A percentile compares a stretch with the other conserved stretches of the same genome.
These are phyloP conservation scores for Cryptosporidium xiaoi DNA, from an alignment of 169 alveolate genomes.

Conservation along the genomic window DNA sequence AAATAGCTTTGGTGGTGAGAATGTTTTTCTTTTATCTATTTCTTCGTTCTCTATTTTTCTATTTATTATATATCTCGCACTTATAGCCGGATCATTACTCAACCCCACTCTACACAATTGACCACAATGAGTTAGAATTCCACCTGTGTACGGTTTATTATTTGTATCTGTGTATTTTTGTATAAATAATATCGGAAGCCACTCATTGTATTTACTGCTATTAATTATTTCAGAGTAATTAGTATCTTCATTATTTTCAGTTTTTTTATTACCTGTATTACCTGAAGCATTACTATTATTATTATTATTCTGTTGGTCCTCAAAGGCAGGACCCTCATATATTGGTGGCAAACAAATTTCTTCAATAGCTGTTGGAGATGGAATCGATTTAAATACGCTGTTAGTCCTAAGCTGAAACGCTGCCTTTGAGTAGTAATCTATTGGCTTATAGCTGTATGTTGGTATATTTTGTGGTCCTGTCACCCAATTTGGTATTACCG, in stretches of 20 bases:
- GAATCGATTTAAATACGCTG: conserved; percentile 57
- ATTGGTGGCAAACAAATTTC: conserved; percentile 49
- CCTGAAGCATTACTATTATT: not conserved
- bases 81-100: conserved; percentile 54
- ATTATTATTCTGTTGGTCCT: conserved; percentile 1
- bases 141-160: conserved; percentile 13
- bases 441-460: conserved; percentile 15
- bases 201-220: conserved; percentile 68
- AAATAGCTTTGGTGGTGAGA: not conserved
- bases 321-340: conserved; percentile 8
- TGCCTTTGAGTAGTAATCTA: conserved; percentile 34
- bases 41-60: not conserved
- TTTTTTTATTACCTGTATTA: not conserved
- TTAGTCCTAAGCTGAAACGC: conserved; percentile 59
- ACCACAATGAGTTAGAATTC: conserved; percentile 55
- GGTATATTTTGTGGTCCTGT: conserved; percentile 57
- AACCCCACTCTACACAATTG: conserved; percentile 68
- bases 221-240: not conserved
- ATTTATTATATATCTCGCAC: conserved; percentile 31
- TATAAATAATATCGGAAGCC: conserved; percentile 66
- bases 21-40: not conserved
- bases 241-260: not conserved
- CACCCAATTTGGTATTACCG: conserved; percentile 30
- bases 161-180: conserved; percentile 44
- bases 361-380: conserved; percentile 68